Evolutionary conservation across 441 rosid genomes (phyloP), one percentile per base, ranked within the genome.

Genomic region (Euphorbia celastroides): DNA sequence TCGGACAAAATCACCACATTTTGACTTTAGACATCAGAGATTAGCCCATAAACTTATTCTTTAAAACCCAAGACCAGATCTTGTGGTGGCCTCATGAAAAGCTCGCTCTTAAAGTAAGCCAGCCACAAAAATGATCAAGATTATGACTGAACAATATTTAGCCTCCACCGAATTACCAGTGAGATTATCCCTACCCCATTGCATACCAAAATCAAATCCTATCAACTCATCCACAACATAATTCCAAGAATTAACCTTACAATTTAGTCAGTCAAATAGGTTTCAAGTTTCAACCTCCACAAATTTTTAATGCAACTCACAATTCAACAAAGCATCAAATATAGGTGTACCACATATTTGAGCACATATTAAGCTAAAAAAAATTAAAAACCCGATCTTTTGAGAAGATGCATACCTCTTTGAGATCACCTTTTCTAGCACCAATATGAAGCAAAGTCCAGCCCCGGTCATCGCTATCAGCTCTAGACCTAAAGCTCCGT

Each of bases 391-490:
- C 23, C n/a, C n/a, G n/a, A 22, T 57, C 32, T 10, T 27, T 28
- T 27, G 17, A 57, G 27, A 57, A 7, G 0, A 13, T 13, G 10
- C 38, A 0, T 72, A 87, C 93, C 84, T 77, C 80, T 75, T 75
- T 83, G 73, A 89, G 77, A 77, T 92, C 92, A 51, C 97, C 97
- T 76, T 88, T 86, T 34, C 87, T 78, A 17, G 97, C 91, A 71
- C 83, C 84, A 28, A 92, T 77, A 66, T 92, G 97, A 60, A 92
- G 92, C 70, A 74, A 70, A 67, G 94, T 89, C 96, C 96, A 92
- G 13, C 97, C 97, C 64, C 97, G 80, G 57, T 92, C 97, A 57
- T 92, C 97, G 52, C 80, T 79, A 60, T 78, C 92, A 1, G 74
- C 70, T 28, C 79, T 78, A 57, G 79, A 70, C 71, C 78, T 77